Evolutionary conservation across 176 grass and related monocot genomes (phyloP), one percentile per base, ranked within the genome.

Genomic region (Cenchrus fungigraminus): DNA sequence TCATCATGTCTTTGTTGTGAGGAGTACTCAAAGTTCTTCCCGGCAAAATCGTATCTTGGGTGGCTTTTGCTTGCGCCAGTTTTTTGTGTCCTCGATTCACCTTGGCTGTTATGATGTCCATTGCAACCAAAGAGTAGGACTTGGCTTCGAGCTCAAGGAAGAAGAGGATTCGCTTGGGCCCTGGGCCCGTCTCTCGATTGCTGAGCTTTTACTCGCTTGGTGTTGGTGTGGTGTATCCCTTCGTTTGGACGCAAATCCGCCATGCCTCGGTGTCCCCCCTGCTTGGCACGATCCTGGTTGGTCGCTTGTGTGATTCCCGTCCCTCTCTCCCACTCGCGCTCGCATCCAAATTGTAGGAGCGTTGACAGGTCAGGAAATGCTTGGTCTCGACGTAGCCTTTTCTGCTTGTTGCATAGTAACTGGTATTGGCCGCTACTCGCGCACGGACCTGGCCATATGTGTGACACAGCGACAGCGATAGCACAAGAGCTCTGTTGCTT

Each of bases 241-340:
- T 85, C 4, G 45, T 76, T 70, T 34, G 62, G 63, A 89, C 81
- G 78, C 77, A 85, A 81, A 47, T 70, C 46, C 7, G 3, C 12
- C 45, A 17, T 63, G 56, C 71, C 34, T 79, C 49, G 10, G 20
- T 52, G 65, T 55, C 45, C 45, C 9, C 22, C 9, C 40, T 73
- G 57, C 22, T 88, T 47, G 72, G 46, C 79, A 50, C 40, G 78
- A 82, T 89, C 75, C 64, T 29, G 64, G 71, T 76, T 76, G 83
- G 71, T 86, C 8, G 78, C 9, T 4, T 37, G 64, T 63, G 25
- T 76, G 78, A 82, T 90, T 31, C 58, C 50, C 17, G 14, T 65
- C 72, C n/a, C 71, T 49, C 43, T 1, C 29, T n/a, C 76, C 78
- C 32, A 25, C 46, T 62, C 9, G 54, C n/a, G 37, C 54, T n/a